A percentile compares a stretch with the other conserved stretches of the same genome.
phyloP scores from a whole-genome alignment of 2,329 filamentous ascomycete species.

The Cercospora sp. region DNA sequence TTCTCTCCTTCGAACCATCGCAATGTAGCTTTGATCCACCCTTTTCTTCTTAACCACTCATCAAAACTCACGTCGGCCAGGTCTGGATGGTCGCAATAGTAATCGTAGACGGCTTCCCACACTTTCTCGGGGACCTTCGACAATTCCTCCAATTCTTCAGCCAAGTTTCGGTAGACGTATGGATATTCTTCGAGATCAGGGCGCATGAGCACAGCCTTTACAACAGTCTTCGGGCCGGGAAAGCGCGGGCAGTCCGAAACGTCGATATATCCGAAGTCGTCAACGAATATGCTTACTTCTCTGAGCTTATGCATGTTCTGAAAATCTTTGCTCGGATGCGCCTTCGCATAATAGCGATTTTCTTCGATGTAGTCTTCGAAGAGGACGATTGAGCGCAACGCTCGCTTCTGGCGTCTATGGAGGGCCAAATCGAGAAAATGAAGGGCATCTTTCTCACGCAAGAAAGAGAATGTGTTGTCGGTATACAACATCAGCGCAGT shows the following conservation, averaged over 20 bases:
- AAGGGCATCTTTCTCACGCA: not conserved
- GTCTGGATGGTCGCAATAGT: not conserved
- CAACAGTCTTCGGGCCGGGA: not conserved
- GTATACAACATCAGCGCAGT: not conserved
- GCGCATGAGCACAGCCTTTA: not conserved
- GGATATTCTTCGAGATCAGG: not conserved
- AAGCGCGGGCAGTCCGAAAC: not conserved
- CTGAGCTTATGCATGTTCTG: not conserved
- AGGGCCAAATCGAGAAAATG: not conserved
- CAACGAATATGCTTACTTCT: not conserved
- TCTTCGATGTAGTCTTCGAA: not conserved
- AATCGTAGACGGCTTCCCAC: not conserved
- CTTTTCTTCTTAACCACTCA: not conserved
- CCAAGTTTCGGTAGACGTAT: not conserved
- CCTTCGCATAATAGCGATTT: not conserved
- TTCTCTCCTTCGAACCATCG: not conserved
- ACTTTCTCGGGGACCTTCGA: not conserved
- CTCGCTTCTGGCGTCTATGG: not conserved
- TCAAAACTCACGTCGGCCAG: not conserved
- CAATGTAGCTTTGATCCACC: not conserved
- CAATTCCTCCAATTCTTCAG: not conserved
- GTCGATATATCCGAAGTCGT: rapidly evolving
- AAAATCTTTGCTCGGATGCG: not conserved
- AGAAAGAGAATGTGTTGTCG: not conserved
- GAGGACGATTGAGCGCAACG: not conserved